phyloP scores from a whole-genome alignment of 2,329 filamentous ascomycete genomes.

The Penicillium sp. region DNA sequence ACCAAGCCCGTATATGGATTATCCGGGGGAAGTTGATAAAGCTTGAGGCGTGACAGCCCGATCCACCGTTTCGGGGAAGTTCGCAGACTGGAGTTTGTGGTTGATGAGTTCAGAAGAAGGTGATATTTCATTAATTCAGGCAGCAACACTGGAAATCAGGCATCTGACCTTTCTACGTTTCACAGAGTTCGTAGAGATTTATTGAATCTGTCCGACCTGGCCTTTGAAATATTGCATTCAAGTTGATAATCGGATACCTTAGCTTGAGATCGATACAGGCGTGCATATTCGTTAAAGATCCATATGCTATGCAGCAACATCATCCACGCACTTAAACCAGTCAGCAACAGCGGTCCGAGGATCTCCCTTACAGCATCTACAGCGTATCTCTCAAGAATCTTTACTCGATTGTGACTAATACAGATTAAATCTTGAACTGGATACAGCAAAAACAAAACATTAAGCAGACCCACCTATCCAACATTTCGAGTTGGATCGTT shows the following conservation, averaged over 20 bases:
- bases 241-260: neutral
- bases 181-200: neutral
- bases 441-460: neutral
- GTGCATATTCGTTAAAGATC: neutral
- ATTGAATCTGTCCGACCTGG: neutral
- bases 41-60: no score
- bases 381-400: neutral
- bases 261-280: neutral
- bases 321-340: neutral
- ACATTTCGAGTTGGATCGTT: neutral
- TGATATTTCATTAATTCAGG: no score
- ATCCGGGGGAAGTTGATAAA: neutral
- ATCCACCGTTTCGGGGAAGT: no score
- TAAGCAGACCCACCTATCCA: neutral
- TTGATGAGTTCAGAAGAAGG: no score
- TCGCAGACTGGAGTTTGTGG: no score
- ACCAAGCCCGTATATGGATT: neutral
- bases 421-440: neutral
- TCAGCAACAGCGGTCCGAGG: neutral
- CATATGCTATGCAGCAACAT: neutral
- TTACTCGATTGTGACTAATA: neutral
- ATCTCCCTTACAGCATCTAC: neutral
- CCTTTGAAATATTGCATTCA: neutral
- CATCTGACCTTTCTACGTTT: neutral
- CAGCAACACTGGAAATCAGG: no score